Evolutionary conservation across 2,329 filamentous ascomycete species (phyloP), one percentile per base, ranked within the genome.

Genomic region (Fusarium sterilihyphosum): DNA sequence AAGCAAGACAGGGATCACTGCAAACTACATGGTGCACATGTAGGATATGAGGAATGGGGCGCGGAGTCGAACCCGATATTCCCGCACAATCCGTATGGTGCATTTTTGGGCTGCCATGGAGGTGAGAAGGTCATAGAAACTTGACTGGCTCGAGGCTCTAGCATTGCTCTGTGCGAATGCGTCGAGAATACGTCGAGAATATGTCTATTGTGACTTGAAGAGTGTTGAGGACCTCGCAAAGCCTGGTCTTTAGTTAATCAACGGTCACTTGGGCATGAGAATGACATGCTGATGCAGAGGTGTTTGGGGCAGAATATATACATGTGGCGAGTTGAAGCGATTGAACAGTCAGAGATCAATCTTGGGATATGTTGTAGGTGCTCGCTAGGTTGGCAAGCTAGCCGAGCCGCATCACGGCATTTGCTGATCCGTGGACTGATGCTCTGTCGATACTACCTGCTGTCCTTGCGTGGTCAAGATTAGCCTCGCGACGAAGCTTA

Each of bases 1-100:
- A 61, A 59, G 35, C 56, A 54, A 70, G 66, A 68, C 68, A 74
- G 38, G 63, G 67, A 70, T 50, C 46, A 68, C 60, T 50, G 38
- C 29, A 40, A 70, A 26, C 38, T 37, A 54, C 46, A 69, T 38
- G 37, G 54, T 52, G 56, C 56, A 59, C 61, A 49, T 58, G 60
- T 59, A 57, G 50, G 46, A 44, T 46, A 41, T 44, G 54, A 57
- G 58, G 46, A 47, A 69, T 53, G 47, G 64, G 69, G 56, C 46
- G 24, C 67, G 67, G 72, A 62, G 43, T 50, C 50, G 43, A 57
- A 53, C 40, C 65, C 50, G 50, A 44, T 40, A 43, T 58, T 43
- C 33, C 69, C 67, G 54, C 41, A 49, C 38, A 47, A 46, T 54
- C 49, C 33, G 49, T 47, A 41, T 43, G 54, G 61, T 59, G 66